Evolutionary conservation across 768 basidiomycete species (phyloP).

Genomic region (Mrakia gelida): DNA sequence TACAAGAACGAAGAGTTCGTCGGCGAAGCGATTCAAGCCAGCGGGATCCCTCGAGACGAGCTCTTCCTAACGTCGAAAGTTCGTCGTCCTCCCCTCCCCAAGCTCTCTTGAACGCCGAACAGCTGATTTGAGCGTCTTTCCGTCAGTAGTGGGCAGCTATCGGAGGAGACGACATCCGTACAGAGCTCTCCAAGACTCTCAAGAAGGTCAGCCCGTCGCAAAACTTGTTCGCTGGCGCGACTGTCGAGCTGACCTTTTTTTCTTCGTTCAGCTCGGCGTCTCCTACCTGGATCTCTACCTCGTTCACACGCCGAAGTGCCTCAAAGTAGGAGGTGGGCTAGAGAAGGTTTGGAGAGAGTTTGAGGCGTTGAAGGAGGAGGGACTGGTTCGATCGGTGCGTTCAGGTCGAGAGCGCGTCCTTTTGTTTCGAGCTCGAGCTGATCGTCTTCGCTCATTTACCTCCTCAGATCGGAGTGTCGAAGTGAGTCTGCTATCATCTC

Average conservation of each 20-base stretch:
- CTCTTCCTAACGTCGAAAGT: constrained; percentile 56
- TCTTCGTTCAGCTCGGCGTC: constrained; percentile 28
- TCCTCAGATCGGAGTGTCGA: background rate
- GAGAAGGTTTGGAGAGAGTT: constrained; percentile 23
- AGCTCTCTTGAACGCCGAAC: no score
- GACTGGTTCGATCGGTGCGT: constrained; percentile 17
- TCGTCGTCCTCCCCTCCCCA: no score
- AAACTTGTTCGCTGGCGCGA: background rate
- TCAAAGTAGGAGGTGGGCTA: background rate
- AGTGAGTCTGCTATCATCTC: background rate
- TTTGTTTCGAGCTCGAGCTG: background rate
- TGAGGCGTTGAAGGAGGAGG: constrained; percentile 15
- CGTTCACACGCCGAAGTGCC: constrained; percentile 49
- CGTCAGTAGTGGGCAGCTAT: constrained; percentile 38
- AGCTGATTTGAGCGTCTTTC: no score
- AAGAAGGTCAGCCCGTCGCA: constrained; percentile 31
- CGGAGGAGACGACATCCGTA: constrained; percentile 52
- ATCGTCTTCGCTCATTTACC: background rate
- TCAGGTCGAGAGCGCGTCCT: no score
- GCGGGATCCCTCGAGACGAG: constrained; percentile 38
- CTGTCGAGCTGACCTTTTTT: background rate
- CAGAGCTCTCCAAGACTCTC: constrained; percentile 54
- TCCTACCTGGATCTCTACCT: constrained; percentile 58
- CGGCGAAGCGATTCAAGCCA: constrained; percentile 4
- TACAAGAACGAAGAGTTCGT: constrained; percentile 1